These are phyloP conservation scores for Holtermannia corniformis DNA, from an alignment of 768 basidiomycete species.

Conservation along the genomic window DNA sequence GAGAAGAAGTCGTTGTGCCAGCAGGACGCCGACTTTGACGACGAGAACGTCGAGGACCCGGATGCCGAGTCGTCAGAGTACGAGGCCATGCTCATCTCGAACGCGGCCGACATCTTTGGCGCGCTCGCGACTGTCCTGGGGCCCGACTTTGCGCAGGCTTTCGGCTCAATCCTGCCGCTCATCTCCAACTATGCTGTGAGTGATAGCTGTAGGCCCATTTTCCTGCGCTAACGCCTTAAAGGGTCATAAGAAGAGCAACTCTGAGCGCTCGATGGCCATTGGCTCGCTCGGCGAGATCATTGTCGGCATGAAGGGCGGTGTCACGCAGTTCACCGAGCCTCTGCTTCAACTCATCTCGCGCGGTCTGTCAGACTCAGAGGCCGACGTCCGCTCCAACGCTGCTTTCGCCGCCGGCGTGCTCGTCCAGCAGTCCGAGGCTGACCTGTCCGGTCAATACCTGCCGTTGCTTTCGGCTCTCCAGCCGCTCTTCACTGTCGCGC, in stretches of 20 bases:
- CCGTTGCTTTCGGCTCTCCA: slow-evolving; percentile 67
- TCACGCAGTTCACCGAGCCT: slow-evolving; percentile 68
- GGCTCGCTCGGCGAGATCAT: slow-evolving; percentile 94
- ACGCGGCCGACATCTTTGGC: slow-evolving; percentile 88
- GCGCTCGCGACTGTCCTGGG: slow-evolving; percentile 79
- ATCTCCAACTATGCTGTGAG: slow-evolving; percentile 86
- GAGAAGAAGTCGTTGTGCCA: slow-evolving; percentile 95
- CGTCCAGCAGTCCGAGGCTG: slow-evolving; percentile 71
- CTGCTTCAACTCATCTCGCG: slow-evolving; percentile 75
- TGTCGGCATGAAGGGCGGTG: slow-evolving; percentile 72
- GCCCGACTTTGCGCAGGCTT: slow-evolving; percentile 68
- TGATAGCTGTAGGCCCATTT: slow-evolving; percentile 10
- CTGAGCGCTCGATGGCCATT: slow-evolving; percentile 85
- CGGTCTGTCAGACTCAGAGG: slow-evolving; percentile 70
- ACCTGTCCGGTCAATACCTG: slow-evolving; percentile 72
- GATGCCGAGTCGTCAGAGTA: slow-evolving; percentile 66
- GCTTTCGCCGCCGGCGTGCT: slow-evolving; percentile 89
- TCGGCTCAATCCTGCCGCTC: slow-evolving; percentile 75
- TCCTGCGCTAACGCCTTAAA: neutral
- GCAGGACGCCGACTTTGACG: slow-evolving; percentile 88
- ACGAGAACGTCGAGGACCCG: slow-evolving; percentile 60
- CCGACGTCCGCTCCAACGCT: slow-evolving; percentile 93
- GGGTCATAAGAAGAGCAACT: slow-evolving; percentile 72
- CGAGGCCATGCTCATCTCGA: slow-evolving; percentile 87
- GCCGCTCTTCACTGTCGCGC: slow-evolving; percentile 63